These are phyloP conservation scores for Acanthamoeba polyphaga DNA, from an alignment of 208 protist genomes.

Conservation along the genomic window DNA sequence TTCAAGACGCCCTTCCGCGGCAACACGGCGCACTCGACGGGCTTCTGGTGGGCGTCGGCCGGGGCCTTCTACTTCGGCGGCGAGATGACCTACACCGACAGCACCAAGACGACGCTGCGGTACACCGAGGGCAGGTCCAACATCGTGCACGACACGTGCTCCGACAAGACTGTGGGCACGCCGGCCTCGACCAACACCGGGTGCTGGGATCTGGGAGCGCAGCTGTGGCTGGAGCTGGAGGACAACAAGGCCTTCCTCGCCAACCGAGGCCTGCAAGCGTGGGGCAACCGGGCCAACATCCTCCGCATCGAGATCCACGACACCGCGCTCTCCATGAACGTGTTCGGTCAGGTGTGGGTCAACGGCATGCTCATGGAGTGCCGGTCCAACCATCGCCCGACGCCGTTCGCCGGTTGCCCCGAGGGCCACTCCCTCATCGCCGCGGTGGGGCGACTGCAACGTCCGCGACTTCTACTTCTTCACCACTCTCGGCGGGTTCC, in stretches of 20 bases:
- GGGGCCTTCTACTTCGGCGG: not conserved
- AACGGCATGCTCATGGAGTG: constrained; percentile 8
- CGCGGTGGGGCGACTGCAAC: not conserved
- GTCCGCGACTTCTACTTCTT: not conserved
- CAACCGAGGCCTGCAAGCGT: constrained; percentile 27
- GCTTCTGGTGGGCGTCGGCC: constrained; percentile 57
- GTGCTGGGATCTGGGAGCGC: not conserved
- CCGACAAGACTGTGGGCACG: constrained; percentile 26
- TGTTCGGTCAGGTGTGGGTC: constrained; percentile 11
- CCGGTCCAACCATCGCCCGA: not conserved
- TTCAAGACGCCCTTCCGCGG: constrained; percentile 75
- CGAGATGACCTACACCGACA: constrained; percentile 44
- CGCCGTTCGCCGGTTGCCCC: not conserved
- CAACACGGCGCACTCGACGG: constrained; percentile 72
- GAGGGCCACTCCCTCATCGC: not conserved
- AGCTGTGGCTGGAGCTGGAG: constrained; percentile 2
- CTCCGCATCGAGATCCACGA: not conserved
- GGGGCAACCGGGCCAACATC: constrained; percentile 31
- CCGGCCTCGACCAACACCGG: not conserved
- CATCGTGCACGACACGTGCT: constrained; percentile 17
- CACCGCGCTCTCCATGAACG: constrained; percentile 12
- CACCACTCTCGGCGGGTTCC: not conserved
- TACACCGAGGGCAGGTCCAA: constrained; percentile 42
- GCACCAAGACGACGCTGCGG: not conserved
- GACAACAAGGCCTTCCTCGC: constrained; percentile 39